Base-by-base conservation (phyloP, 768 basidiomycete species). In the Pseudohyphozyma bogoriensis region DNA sequence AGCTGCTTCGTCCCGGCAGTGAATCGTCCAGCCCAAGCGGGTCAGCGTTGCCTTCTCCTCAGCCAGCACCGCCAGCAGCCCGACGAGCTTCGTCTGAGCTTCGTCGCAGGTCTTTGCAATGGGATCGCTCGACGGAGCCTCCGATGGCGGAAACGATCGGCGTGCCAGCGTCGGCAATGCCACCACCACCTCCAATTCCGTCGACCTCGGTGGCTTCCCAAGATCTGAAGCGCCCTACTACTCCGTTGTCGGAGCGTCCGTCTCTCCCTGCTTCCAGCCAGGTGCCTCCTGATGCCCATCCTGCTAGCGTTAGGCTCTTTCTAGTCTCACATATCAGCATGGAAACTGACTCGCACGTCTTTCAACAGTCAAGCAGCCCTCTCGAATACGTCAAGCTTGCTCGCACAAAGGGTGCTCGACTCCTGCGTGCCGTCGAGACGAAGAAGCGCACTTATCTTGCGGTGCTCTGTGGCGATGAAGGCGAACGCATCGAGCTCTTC, bases 371-470 rank as follows among this genome's bases (percentile, higher is more conserved):
- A 12, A 36, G 46, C 35, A 86, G 87, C 1, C 89, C 90, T 72
- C 74, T 92, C 40, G 89, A 92, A 73, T 91, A 89, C 69, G 85
- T 91, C 59, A 93, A 93, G 74, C 79, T 93, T 13, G 89, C 90
- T 3, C 86, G 89, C 29, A 93, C 89, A 5, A 91, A 89, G 72
- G 85, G 86, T 55, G 83, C 89, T 12, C 70, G 90, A 22, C 75
- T 87, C 71, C 80, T 93, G 51, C 89, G 89, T 68, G 83, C 89
- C 1, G 87, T 89, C 3, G 90, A 93, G 74, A 93, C 89, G 7
- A 81, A 80, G 58, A 89, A 84, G 77, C 88, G 89, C 76, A 93
- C 90, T 84, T 93, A 92, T 77, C 80, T 93, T 28, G 89, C 90
- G 12, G 91, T 92, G 68, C 80, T 93, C 0, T 92, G 90, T 65